Evolutionary conservation across 73 alveolate genomes (phyloP).

Genomic region (Stentor coeruleus): DNA sequence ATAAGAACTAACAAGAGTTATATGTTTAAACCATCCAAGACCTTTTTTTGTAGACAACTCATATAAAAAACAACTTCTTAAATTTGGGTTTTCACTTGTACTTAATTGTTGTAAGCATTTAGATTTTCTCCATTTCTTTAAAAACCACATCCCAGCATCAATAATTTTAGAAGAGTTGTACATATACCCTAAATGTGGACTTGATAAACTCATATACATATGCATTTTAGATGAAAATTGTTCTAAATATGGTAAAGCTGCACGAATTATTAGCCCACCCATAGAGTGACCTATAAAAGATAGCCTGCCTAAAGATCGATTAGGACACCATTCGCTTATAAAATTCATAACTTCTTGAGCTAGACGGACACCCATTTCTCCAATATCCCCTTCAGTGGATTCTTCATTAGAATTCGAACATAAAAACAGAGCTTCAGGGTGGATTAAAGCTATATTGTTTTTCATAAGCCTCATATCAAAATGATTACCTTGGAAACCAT

Average conservation of each 20-base stretch:
- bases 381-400: constrained; percentile 87
- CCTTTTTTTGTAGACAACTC: constrained; percentile 69
- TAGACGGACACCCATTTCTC: constrained; percentile 97
- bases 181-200: constrained; percentile 98
- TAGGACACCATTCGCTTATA: constrained; percentile 56
- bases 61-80: constrained; percentile 66
- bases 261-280: constrained; percentile 93
- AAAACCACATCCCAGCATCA: constrained; percentile 96
- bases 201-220: constrained; percentile 88
- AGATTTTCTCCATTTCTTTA: constrained; percentile 96
- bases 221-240: constrained; percentile 88
- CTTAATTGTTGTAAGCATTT: constrained; percentile 87
- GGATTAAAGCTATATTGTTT: constrained; percentile 89
- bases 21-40: constrained; percentile 88
- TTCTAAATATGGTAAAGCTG: constrained; percentile 87
- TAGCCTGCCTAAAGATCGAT: constrained; percentile 34
- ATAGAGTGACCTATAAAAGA: constrained; percentile 76
- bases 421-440: constrained; percentile 95
- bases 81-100: constrained; percentile 81
- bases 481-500: constrained; percentile 99
- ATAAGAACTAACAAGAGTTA: constrained; percentile 80
- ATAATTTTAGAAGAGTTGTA: constrained; percentile 68
- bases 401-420: constrained; percentile 94
- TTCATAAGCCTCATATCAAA: constrained; percentile 96
- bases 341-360: constrained; percentile 74